Evolutionary conservation across 208 protist species (phyloP), one percentile per base, ranked within the genome.

Genomic region (Wallacemonas sp.): DNA sequence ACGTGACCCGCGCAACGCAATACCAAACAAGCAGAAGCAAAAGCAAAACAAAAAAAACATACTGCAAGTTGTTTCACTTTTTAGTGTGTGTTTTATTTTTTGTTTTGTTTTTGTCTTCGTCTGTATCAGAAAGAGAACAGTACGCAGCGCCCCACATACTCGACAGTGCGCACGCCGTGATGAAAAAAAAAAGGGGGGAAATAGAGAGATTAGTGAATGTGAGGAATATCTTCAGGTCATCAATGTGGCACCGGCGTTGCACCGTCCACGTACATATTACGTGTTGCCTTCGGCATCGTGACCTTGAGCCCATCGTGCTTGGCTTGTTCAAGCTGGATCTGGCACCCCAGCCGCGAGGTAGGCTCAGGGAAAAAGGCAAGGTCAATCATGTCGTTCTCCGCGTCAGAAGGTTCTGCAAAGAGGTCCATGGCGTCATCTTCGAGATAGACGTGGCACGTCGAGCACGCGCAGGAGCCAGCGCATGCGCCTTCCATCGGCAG

Each of bases 401-500:
- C 97, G 63, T 99, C 98, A 14, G 84, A 82, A 3, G 97, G 82
- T 62, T 97, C 89, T 15, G 79, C 73, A 56, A 99, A 91, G 22
- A 86, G 72, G 53, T 98, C 92, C 71, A 86, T 97, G 24, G 77
- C 79, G 30, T 72, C 74, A 31, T 84, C 78, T 53, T 92, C 73
- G 41, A 99, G 58, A 62, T 98, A 97, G 11, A 99, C 91, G 65
- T 99, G 98, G 69, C 98, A 99, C n/a, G 98, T 99, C 34, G 96
- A 98, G 74, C 98, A 99, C 30, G 98, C 98, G 41, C 97, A 94
- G 4, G 92, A 97, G 14, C 91, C 91, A 17, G 96, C 97, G 63
- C 97, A 99, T 21, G 97, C 97, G 0, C 95, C 97, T 67, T 99
- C 97, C 53, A 99, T 90, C 28, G 98, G 95, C 47, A 99, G 75